These are phyloP conservation scores for Neckera pumila DNA, from an alignment of 225 moss, liverwort and hornwort species.

Conservation along the genomic window DNA sequence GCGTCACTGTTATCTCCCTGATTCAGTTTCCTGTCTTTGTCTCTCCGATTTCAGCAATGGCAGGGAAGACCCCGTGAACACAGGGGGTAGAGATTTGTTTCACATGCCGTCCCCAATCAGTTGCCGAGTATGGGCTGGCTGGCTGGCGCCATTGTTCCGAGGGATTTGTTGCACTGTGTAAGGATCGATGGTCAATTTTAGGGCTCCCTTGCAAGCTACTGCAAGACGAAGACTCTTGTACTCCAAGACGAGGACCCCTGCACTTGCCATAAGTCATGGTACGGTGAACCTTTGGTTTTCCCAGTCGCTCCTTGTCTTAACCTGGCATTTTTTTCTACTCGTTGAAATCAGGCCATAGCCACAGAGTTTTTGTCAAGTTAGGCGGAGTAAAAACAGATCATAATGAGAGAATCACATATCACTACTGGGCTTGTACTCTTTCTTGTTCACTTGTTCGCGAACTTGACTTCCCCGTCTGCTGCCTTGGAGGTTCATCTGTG, in stretches of 20 bases:
- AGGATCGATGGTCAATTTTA: not conserved
- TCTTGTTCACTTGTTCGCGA: not conserved
- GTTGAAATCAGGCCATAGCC: not conserved
- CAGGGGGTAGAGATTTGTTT: not conserved
- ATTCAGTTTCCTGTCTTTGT: not conserved
- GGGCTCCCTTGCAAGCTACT: not conserved
- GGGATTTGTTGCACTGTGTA: not conserved
- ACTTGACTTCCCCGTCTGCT: not conserved
- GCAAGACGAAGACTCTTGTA: not conserved
- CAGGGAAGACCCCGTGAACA: not conserved
- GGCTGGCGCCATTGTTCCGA: not conserved
- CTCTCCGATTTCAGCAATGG: not conserved
- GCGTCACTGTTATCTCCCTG: not conserved
- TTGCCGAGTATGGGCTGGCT: not conserved
- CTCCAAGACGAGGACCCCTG: not conserved
- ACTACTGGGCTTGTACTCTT: not conserved
- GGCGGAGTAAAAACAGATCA: not conserved
- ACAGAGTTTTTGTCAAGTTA: not conserved
- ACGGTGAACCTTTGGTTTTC: not conserved
- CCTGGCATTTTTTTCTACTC: not conserved
- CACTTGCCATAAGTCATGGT: not conserved
- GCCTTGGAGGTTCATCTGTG: constrained; percentile 39
- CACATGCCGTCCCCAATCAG: not conserved
- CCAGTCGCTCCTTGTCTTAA: not conserved
- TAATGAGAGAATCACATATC: not conserved